Conservation (phyloP, 2,329 filamentous ascomycete species). For the Xylariaceae sp. region DNA sequence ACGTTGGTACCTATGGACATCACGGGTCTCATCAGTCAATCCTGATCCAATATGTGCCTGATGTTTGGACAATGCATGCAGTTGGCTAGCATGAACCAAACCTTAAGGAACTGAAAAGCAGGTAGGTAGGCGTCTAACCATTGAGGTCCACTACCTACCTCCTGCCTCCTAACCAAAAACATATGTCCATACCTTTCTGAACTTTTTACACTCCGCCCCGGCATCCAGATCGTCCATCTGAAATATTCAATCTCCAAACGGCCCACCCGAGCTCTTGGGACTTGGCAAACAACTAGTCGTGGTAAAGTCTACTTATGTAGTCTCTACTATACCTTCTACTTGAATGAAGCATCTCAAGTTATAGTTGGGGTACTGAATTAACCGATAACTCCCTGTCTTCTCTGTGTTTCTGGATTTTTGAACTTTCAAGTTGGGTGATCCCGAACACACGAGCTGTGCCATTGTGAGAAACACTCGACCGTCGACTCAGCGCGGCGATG, state of each 20-base stretch:
- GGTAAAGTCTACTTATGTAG: background rate
- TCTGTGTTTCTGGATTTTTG: slow-evolving; percentile 4
- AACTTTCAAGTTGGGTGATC: background rate
- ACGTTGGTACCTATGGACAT: too few relatives aligned
- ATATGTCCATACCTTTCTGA: too few relatives aligned
- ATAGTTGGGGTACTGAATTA: too few relatives aligned
- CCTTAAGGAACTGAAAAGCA: too few relatives aligned
- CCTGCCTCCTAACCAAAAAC: too few relatives aligned
- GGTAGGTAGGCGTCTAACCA: too few relatives aligned
- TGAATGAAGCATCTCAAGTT: background rate
- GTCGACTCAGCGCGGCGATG: slow-evolving; percentile 13
- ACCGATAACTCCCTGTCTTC: background rate
- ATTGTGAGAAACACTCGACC: slow-evolving; percentile 18
- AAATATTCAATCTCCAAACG: background rate
- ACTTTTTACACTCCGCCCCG: background rate
- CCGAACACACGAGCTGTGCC: background rate
- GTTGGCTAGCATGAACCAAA: too few relatives aligned
- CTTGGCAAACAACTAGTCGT: background rate
- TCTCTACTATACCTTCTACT: background rate
- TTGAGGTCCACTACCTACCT: too few relatives aligned
- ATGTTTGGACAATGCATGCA: too few relatives aligned
- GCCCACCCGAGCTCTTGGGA: background rate
- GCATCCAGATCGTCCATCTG: background rate
- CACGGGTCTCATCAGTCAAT: too few relatives aligned
- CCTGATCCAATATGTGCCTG: too few relatives aligned